phyloP scores from a whole-genome alignment of 2,329 filamentous ascomycete genomes.

The Grosmannia serpens region DNA sequence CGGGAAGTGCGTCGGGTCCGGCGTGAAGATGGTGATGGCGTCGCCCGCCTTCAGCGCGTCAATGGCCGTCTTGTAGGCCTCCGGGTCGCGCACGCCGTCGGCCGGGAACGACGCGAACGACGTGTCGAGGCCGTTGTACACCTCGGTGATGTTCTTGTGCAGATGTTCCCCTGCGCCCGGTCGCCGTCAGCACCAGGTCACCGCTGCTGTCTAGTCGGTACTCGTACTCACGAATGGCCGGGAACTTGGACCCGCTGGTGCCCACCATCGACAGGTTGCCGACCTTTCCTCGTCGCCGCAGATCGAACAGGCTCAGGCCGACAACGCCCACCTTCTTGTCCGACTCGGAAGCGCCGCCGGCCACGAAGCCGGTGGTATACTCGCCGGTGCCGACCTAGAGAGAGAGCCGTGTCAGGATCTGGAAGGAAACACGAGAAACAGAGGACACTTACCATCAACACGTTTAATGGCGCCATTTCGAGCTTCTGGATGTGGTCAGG shows the following conservation, averaged over 20 bases:
- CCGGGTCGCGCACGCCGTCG: slow-evolving; percentile 60
- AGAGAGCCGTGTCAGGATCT: background rate
- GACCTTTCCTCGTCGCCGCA: slow-evolving; percentile 81
- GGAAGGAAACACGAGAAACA: background rate
- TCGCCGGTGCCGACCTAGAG: slow-evolving; percentile 75
- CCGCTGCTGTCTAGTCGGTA: too few relatives aligned
- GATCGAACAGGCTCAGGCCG: slow-evolving; percentile 77
- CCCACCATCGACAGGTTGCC: slow-evolving; percentile 80
- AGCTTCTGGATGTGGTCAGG: background rate
- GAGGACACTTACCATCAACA: slow-evolving; percentile 48
- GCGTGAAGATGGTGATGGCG: slow-evolving; percentile 92
- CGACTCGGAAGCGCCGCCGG: slow-evolving; percentile 67
- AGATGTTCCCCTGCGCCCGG: slow-evolving; percentile 47
- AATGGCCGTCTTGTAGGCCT: slow-evolving; percentile 82
- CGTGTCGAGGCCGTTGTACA: slow-evolving; percentile 81
- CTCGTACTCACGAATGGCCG: slow-evolving; percentile 64
- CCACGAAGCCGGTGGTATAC: slow-evolving; percentile 93
- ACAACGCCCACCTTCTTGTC: slow-evolving; percentile 97
- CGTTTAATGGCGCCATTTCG: slow-evolving; percentile 49
- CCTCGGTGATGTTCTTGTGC: slow-evolving; percentile 73
- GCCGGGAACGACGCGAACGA: slow-evolving; percentile 75
- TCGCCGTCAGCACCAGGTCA: too few relatives aligned
- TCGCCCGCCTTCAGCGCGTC: slow-evolving; percentile 71
- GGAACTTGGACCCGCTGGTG: slow-evolving; percentile 79
- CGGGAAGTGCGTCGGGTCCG: slow-evolving; percentile 83